Base-by-base conservation (phyloP, 352 stramenopile genomes). In the Phytophthora nicotianae region DNA sequence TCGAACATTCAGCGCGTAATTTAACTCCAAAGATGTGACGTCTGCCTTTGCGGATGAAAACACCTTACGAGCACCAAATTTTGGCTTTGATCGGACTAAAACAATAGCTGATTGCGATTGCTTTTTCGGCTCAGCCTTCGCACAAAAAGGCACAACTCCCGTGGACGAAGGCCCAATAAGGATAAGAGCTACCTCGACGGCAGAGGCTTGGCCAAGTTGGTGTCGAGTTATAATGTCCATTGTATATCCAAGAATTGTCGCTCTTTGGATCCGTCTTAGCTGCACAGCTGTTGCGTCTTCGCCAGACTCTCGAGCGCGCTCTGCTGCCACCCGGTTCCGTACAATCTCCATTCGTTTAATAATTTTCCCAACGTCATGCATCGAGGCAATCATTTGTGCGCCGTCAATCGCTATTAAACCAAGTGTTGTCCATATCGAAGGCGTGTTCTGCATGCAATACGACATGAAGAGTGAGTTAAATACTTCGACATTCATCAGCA, bases 401-500 rank as follows among this genome's bases (percentile, higher is more conserved):
- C 52, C 41, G 32, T 77, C 68, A 10, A 77, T 47, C 0, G 16
- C 20, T 5, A 77, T 68, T 2, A 77, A 16, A 2, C 53, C 55
- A 0, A 65, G 14, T 2, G 49, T 79, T 0, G 61, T 81, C 20
- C 32, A 50, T 20, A 73, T 24, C 8, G 72, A 79, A 0, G 49
- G 65, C 0, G 75, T 53, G 37, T 61, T 75, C 17, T 84, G 69
- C 60, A 81, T 70, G 53, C 72, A 80, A 26, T 62, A 79, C 4
- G 67, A 47, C 20, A 74, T 67, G 38, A 76, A 84, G 2, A 80
- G 52, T 8, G 72, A 68, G 38, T 70, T 75, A 32, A 73, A 81
- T 23, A 79, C 66, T 37, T 79, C 62, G 1, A 81, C 57, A 23
- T 70, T 79, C 62, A 80, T 70, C 19, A 78, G 62, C 14, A 81